phyloP scores from a whole-genome alignment of 371 early-diverging fungal species.

The Homolaphlyctis polyrhiza region DNA sequence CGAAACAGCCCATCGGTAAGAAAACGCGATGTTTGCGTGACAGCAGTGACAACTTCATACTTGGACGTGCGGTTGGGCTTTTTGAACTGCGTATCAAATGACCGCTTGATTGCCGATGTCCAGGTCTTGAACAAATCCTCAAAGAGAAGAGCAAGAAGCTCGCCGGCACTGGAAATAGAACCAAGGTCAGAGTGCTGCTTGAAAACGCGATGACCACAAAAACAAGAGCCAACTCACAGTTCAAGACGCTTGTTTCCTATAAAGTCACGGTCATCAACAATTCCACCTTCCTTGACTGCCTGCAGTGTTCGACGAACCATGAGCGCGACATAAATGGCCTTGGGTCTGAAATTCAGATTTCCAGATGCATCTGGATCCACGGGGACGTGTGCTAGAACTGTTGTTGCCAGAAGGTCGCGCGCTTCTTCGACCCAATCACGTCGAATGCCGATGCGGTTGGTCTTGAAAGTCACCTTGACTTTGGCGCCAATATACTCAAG shows the following conservation, averaged over 20 bases:
- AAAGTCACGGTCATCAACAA: constrained; percentile 99
- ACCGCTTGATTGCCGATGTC: constrained; percentile 55
- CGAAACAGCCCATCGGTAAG: constrained; percentile 95
- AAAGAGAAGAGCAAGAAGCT: constrained; percentile 94
- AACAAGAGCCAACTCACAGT: constrained; percentile 53
- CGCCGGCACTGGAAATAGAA: constrained; percentile 78
- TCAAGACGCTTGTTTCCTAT: constrained; percentile 99
- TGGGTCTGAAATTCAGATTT: constrained; percentile 82
- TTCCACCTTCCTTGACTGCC: constrained; percentile 73
- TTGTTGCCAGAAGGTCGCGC: constrained; percentile 82
- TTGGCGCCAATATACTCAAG: constrained; percentile 85
- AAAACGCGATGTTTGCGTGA: constrained; percentile 77
- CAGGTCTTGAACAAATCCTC: constrained; percentile 99
- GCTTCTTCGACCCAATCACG: constrained; percentile 78
- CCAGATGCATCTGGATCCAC: constrained; percentile 57
- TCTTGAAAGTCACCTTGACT: constrained; percentile 29
- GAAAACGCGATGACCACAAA: constrained; percentile 3
- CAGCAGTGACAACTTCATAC: constrained; percentile 90
- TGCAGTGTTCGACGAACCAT: constrained; percentile 97
- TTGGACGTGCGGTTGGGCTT: constrained; percentile 90
- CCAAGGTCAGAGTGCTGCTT: constrained; percentile 6
- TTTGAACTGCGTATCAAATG: constrained; percentile 80
- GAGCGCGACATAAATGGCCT: constrained; percentile 92
- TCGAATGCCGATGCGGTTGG: constrained; percentile 25
- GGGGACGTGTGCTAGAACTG: constrained; percentile 96